Evolutionary conservation across 2,329 filamentous ascomycete genomes (phyloP), one percentile per base, ranked within the genome.

Genomic region (Aspergillus brunneoviolaceus): DNA sequence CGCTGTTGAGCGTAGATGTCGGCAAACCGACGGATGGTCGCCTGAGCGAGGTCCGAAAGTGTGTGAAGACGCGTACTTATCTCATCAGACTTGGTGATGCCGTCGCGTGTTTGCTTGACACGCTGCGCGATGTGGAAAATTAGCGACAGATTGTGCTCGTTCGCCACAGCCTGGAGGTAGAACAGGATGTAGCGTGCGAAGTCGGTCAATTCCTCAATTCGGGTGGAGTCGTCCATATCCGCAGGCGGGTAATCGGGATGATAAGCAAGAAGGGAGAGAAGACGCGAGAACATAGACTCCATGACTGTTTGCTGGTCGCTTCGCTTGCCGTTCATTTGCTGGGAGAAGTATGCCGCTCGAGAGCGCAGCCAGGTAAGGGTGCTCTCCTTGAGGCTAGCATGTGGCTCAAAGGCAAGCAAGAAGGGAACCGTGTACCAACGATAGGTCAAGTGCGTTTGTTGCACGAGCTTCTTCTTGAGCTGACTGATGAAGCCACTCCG

Each of bases 111-210:
- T 75, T 94, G 90, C 81, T 99, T 99, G 57, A 96, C 89, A 10
- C 92, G 87, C 76, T 98, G 93, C 12, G 92, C 92, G 63, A 97
- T 90, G 74, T 95, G 92, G 80, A 90, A 95, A 47, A 99, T 92
- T 62, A 96, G 81, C 0, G 90, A 89, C 16, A 98, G 82, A 68
- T 97, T 99, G 49, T 91, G 86, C 73, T 96, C 90, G 0, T 88
- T 94, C 10, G 91, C 91, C 19, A 97, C 87, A 42, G 88, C 87
- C 63, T 84, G 87, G 51, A 98, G 82, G 72, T 96, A 99, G 77
- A 94, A 97, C 48, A 97, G 75, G 60, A 99, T 87, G 74, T 98
- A 99, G 67, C 88, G 87, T 5, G 91, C 88, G 74, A 96, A 93
- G 71, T 96, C 91, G 49, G 87, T 82, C 52, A 97, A 79, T 2